These are phyloP conservation scores for Pseudonitzschia multiseries DNA, from an alignment of 108 stramenopile genomes.

Conservation along the genomic window DNA sequence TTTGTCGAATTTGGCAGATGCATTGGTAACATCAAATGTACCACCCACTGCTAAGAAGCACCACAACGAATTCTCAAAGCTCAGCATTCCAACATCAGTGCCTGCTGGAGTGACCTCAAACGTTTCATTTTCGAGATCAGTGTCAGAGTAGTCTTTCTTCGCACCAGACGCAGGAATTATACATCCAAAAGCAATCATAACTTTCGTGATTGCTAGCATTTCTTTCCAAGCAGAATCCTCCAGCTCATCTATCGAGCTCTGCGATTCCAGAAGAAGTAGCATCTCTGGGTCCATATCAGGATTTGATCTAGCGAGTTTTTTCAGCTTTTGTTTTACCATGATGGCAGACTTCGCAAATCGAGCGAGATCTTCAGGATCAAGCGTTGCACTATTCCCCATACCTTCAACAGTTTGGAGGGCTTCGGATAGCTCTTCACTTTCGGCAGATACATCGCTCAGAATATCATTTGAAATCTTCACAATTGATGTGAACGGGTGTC, in stretches of 20 bases:
- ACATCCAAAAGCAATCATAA: slow-evolving; percentile 72
- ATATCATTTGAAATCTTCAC: slow-evolving; percentile 57
- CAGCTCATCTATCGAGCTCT: slow-evolving; percentile 28
- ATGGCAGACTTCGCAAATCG: slow-evolving; percentile 48
- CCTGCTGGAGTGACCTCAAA: slow-evolving; percentile 67
- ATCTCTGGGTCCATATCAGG: slow-evolving; percentile 36
- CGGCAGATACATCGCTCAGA: slow-evolving; percentile 40
- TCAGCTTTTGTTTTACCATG: slow-evolving; percentile 38
- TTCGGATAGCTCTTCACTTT: slow-evolving; percentile 17
- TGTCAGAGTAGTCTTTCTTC: slow-evolving; percentile 1
- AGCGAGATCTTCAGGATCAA: slow-evolving; percentile 37
- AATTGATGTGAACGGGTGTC: slow-evolving; percentile 49
- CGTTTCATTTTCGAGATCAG: slow-evolving; percentile 34
- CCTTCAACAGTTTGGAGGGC: slow-evolving; percentile 29
- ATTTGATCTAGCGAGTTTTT: slow-evolving; percentile 38
- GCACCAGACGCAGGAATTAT: slow-evolving; percentile 19
- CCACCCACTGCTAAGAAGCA: slow-evolving; percentile 71
- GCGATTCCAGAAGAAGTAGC: slow-evolving; percentile 12
- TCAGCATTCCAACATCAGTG: slow-evolving; percentile 70
- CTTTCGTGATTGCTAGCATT: slow-evolving; percentile 65
- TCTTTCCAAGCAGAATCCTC: slow-evolving; percentile 72
- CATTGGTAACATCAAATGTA: slow-evolving; percentile 66
- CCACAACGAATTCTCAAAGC: slow-evolving; percentile 83
- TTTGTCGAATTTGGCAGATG: slow-evolving; percentile 57
- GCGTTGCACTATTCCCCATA: not conserved